These are phyloP conservation scores for Melanomma pulvis-pyrius DNA, from an alignment of 495 filamentous ascomycete species.

Conservation along the genomic window DNA sequence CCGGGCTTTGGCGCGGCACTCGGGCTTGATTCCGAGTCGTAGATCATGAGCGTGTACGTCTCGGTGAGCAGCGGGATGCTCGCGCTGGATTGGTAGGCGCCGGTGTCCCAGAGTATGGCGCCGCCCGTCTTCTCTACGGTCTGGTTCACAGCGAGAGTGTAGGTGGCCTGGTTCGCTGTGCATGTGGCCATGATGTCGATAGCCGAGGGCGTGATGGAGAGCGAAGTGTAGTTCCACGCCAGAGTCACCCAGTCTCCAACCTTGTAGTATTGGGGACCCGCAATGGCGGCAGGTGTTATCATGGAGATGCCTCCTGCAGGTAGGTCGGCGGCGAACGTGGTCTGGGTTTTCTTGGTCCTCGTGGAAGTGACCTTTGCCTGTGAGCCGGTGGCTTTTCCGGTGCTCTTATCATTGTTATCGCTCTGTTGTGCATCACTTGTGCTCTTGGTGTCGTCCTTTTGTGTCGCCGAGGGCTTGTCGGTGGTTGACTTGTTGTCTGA, in stretches of 20 bases:
- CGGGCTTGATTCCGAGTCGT: constrained; percentile 68
- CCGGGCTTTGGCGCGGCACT: constrained; percentile 69
- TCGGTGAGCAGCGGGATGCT: constrained; percentile 67
- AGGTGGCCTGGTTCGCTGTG: constrained; percentile 64
- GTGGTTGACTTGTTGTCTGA: constrained; percentile 1
- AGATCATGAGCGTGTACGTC: constrained; percentile 82
- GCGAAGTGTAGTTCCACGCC: constrained; percentile 92
- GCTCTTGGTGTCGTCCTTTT: background rate
- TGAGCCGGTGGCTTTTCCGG: constrained; percentile 15
- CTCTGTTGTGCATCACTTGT: constrained; percentile 6
- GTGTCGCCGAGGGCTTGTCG: constrained; percentile 1
- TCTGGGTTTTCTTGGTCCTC: constrained; percentile 22
- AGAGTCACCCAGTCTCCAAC: constrained; percentile 85
- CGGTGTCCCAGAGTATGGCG: constrained; percentile 77
- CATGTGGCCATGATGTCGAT: constrained; percentile 83
- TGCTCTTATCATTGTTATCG: background rate
- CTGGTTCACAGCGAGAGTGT: constrained; percentile 69
- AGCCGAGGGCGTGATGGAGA: constrained; percentile 73
- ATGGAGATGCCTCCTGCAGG: constrained; percentile 78
- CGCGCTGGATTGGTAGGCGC: constrained; percentile 63
- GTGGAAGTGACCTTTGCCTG: constrained; percentile 10
- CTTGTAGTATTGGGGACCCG: constrained; percentile 76
- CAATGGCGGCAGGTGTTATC: constrained; percentile 67
- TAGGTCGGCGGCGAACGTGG: constrained; percentile 56
- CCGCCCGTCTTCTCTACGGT: constrained; percentile 59